Evolutionary conservation across 2,329 filamentous ascomycete species (phyloP), one percentile per base, ranked within the genome.

Genomic region (Chalaropsis thielavioides): DNA sequence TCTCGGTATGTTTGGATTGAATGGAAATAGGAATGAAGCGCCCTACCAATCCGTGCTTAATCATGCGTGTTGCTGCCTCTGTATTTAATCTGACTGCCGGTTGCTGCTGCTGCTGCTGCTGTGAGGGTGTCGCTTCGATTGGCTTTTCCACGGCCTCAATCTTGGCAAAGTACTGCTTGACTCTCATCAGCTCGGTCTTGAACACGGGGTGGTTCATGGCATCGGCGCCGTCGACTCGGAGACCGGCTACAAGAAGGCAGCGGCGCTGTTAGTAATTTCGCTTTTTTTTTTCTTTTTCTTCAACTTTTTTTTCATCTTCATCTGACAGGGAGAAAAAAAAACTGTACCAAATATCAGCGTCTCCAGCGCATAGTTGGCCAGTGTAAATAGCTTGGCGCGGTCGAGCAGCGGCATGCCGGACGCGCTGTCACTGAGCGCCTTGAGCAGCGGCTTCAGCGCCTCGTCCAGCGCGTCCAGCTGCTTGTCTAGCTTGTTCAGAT

Each of bases 91-190:
- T 75, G 72, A 40, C 81, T 80, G 71, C 83, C 78, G 63, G 77
- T 74, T 64, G 61, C 40, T 67, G 62, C 74, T 62, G 58, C 74
- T 62, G 58, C 41, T 64, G 62, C 19, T 15, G 15, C 6, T 41
- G 38, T 17, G 22, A 15, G 2, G 81, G 80, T 10, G 27, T 38
- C 54, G 54, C 54, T 31, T 58, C 54, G 27, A 13, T 27, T 38
- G 54, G 81, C 6, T 79, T 81, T 74, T 96, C 91, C 2, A 84
- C 81, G 15, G 80, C 78, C 72, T 94, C 90, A 73, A 97, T 92
- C 78, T 97, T 99, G 67, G 83, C 84, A 75, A 96, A 95, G 75
- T 97, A 97, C 72, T 91, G 88, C 74, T 87, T 90, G 64, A 97
- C 86, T 65, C 94, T 85, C 66, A 84, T 87, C 68, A 99, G 81